Percentiles rank a stretch among this genome's conserved stretches.
phyloP scores from a whole-genome alignment of 176 grass and related monocot species.

The Alopecurus myosuroides region DNA sequence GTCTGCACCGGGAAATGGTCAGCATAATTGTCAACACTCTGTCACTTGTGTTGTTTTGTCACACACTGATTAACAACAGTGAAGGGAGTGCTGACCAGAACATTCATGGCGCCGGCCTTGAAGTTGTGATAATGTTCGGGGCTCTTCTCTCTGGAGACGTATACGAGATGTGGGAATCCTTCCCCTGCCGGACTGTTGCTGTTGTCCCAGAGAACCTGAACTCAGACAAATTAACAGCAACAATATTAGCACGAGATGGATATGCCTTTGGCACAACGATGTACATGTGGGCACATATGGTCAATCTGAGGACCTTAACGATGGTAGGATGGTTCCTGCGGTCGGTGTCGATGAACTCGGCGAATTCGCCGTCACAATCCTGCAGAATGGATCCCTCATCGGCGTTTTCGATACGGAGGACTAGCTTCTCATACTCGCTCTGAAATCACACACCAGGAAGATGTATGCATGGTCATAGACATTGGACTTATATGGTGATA shows the following conservation, averaged over 20 bases:
- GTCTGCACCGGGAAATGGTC: conserved; percentile 3
- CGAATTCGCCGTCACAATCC: conserved; percentile 8
- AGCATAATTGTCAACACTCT: not conserved
- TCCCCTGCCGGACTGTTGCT: not conserved
- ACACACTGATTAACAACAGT: not conserved
- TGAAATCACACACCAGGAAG: not conserved
- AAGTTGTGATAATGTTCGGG: conserved; percentile 31
- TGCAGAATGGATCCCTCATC: conserved; percentile 9
- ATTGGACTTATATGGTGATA: too few species aligned
- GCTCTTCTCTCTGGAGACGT: conserved; percentile 49
- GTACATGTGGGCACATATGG: too few species aligned
- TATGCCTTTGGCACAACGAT: not conserved
- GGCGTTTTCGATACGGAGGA: conserved; percentile 28
- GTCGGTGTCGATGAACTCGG: conserved; percentile 35
- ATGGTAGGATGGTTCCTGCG: conserved; percentile 38
- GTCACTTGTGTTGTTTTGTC: not conserved
- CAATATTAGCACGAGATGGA: not conserved
- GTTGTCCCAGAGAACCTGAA: conserved; percentile 47
- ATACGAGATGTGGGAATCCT: conserved; percentile 37
- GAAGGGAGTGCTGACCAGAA: conserved; percentile 17
- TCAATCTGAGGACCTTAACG: conserved; percentile 24
- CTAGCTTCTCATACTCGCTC: conserved; percentile 45
- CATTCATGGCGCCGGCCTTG: conserved; percentile 58
- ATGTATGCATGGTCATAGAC: not conserved
- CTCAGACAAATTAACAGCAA: not conserved